These are phyloP conservation scores for Ephemerocybe angulata DNA, from an alignment of 768 basidiomycete genomes.

Conservation along the genomic window DNA sequence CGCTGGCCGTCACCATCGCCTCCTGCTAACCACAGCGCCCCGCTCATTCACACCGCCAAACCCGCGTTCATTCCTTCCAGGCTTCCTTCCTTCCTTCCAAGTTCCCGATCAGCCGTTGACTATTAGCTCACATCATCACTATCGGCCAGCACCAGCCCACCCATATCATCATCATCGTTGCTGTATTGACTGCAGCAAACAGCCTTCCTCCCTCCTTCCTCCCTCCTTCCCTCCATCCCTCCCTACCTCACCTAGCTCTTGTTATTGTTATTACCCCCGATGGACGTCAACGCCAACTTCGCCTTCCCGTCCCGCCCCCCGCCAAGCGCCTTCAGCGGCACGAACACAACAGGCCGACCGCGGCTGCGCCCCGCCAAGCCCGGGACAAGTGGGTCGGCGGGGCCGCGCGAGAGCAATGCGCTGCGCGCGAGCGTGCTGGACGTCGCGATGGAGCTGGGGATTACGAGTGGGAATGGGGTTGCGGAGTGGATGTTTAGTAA, in stretches of 20 bases:
- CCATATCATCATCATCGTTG: no score
- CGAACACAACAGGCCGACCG: neutral
- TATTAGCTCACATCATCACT: no score
- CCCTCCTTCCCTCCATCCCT: constrained; percentile 30
- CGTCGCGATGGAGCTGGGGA: constrained; percentile 64
- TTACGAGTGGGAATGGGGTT: constrained; percentile 55
- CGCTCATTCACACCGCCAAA: no score
- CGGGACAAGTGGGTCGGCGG: neutral
- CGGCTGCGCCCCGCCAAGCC: neutral
- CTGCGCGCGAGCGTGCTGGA: constrained; percentile 74
- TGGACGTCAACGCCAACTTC: neutral
- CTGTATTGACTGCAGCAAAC: no score
- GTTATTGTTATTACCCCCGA: neutral
- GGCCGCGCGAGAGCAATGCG: constrained; percentile 49
- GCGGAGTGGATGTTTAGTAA: constrained; percentile 74
- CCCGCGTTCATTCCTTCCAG: no score
- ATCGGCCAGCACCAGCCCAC: no score
- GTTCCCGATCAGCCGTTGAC: no score
- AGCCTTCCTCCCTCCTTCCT: constrained; percentile 35
- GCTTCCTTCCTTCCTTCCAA: no score
- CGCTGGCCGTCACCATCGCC: no score
- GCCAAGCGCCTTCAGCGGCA: neutral
- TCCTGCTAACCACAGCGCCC: no score
- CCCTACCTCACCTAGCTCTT: neutral
- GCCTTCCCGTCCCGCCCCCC: neutral